Percentiles rank a stretch among this genome's conserved stretches.
These are phyloP conservation scores for Cydonia oblonga DNA, from an alignment of 331 rosid species.

Conservation along the genomic window DNA sequence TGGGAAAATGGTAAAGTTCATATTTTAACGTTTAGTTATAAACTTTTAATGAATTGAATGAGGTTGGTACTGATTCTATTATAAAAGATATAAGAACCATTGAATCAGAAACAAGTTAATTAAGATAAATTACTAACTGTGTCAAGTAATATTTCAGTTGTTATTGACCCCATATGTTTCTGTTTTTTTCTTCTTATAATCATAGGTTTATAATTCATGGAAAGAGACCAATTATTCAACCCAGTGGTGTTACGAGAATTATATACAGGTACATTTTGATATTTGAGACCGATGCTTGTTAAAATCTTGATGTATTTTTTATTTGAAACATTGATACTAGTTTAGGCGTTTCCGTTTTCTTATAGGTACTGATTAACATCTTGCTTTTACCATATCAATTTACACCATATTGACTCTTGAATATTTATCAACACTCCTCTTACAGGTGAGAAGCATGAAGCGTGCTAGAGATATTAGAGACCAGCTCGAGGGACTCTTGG, in stretches of 20 bases:
- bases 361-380: not conserved
- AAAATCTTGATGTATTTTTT: not conserved
- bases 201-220: conserved; percentile 81
- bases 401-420: not conserved
- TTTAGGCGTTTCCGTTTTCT: not conserved
- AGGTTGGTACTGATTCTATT: not conserved
- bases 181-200: too few relatives aligned
- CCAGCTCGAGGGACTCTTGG: conserved; percentile 87
- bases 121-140: not conserved
- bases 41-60: not conserved
- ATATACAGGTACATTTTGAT: conserved; percentile 57
- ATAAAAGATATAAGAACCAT: not conserved
- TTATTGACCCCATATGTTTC: not conserved
- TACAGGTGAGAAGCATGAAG: conserved; percentile 91
- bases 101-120: not conserved
- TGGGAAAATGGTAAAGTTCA: not conserved
- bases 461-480: conserved; percentile 90
- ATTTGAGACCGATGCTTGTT: not conserved
- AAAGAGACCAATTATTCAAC: conserved; percentile 93
- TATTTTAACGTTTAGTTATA: not conserved
- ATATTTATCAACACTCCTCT: conserved; percentile 1
- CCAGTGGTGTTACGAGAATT: conserved; percentile 92
- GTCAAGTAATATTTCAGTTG: not conserved
- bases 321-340: not conserved
- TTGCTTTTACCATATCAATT: not conserved